Evolutionary conservation across 2,329 filamentous ascomycete genomes (phyloP), one percentile per base, ranked within the genome.

Genomic region (Clarireedia hainanense): DNA sequence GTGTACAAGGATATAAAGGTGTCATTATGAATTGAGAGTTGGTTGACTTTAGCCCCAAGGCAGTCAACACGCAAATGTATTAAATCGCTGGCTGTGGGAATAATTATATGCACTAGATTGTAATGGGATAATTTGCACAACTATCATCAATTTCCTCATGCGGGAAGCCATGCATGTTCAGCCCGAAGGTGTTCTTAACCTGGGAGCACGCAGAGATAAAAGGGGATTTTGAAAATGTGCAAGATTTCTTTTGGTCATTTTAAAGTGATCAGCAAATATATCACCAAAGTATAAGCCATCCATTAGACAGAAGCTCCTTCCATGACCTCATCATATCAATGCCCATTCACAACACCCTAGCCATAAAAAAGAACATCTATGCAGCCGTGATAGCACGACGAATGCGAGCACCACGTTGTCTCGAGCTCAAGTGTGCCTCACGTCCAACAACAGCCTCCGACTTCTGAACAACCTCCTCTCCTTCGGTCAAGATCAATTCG

Each of bases 401-500:
- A 69, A 79, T 70, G 66, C 80, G 81, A 68, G 76, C 74, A 73
- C 90, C 94, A 74, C 91, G 91, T 85, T 99, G 94, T 82, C 92
- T 89, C 72, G 88, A 89, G 82, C 77, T 88, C 73, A 99, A 82
- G 65, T 75, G 70, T 61, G 77, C 73, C 68, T 86, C 81, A 68
- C 84, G 83, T 70, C 79, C 78, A 63, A 78, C 80, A 69, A 84
- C 80, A 62, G 83, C 75, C 68, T 85, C 81, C 62, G 85, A 85
- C 87, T 99, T 99, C 80, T 91, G 84, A 70, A 99, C 90, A 69
- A 88, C 84, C 84, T 99, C 95, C 73, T 95, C 88, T 71, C 83
- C 91, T 85, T 99, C 95, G 73, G 92, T 96, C 70, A 99, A 85
- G 85, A 99, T 99, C 72, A 99, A 82, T 83, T 99, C 95, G 77